Evolutionary conservation across 345 rosid genomes (phyloP).

Genomic region (Salix arbutifolia): DNA sequence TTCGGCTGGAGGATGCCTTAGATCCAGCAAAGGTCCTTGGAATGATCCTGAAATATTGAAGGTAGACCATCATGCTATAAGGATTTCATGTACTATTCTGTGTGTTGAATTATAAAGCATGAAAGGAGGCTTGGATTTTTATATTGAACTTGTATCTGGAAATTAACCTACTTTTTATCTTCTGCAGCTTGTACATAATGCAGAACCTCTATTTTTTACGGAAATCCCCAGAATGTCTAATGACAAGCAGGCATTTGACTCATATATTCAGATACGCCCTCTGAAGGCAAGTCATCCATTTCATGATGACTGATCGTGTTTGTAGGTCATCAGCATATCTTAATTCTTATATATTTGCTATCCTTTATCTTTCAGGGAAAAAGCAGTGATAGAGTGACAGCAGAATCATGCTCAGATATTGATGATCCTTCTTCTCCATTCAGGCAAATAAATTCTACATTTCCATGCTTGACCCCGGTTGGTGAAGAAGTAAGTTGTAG

Average conservation of each 20-base stretch:
- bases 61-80: slow-evolving; percentile 37
- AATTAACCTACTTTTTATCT: slow-evolving; percentile 15
- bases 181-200: slow-evolving; percentile 60
- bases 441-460: slow-evolving; percentile 32
- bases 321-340: background rate
- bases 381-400: slow-evolving; percentile 40
- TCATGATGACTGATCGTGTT: background rate
- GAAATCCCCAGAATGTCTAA: slow-evolving; percentile 52
- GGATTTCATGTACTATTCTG: background rate
- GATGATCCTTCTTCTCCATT: slow-evolving; percentile 50
- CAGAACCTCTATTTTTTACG: slow-evolving; percentile 53
- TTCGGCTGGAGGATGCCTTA: slow-evolving; percentile 77
- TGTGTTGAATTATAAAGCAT: slow-evolving; percentile 1
- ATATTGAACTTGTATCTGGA: slow-evolving; percentile 8
- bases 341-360: slow-evolving; percentile 6
- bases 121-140: slow-evolving; percentile 20
- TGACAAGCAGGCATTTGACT: slow-evolving; percentile 40
- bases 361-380: slow-evolving; percentile 45
- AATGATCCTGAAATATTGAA: slow-evolving; percentile 86
- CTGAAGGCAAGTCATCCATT: slow-evolving; percentile 41
- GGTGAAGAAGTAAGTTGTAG: slow-evolving; percentile 62
- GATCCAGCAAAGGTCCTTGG: slow-evolving; percentile 96
- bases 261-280: slow-evolving; percentile 46
- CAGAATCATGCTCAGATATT: slow-evolving; percentile 59
- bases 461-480: slow-evolving; percentile 41